Evolutionary conservation across 176 grass and related monocot genomes (phyloP), one percentile per base, ranked within the genome.

Genomic region (Carex scoparia): DNA sequence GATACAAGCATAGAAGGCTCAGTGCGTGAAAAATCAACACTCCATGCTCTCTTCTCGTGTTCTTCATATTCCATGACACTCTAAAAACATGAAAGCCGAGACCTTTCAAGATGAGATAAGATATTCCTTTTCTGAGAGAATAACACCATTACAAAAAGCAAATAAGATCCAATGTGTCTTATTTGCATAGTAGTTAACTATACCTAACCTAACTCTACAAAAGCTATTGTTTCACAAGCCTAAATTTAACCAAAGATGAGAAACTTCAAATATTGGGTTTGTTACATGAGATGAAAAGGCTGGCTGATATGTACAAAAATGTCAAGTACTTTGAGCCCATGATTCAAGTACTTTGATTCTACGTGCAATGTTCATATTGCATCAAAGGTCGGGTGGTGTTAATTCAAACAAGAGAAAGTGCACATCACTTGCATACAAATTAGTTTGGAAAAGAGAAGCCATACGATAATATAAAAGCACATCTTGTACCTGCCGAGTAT

Each of bases 61-160:
- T 99, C 97, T 92, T 96, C 97, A 61, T 99, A 99, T 86, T 99
- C 97, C 97, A 99, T 96, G 54, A 99, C 84, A 87, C 97, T 99
- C 97, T 98, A 55, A 67, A 78, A 85, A 74, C 68, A 86, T 86
- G 28, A 79, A 35, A 79, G 13, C 10, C 28, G 7, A 79, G 53
- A 79, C 49, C 27, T 32, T 79, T 58, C 53, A 57, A 57, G 12
- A 72, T 72, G 35, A 57, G 12, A 72, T 72, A 79, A 79, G 14
- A 77, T 77, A 33, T 79, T 79, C 30, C 27, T 35, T 58, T 58
- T 79, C 27, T 79, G 30, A 57, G 51, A 58, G 28, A 58, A 79
- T 79, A 56, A 32, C 28, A 58, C 14, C 2, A 32, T 32, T 79
- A 35, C 23, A 79, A 18, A 30, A 35, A 33, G 10, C 51, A 57